These are phyloP conservation scores for Colletotrichum neosansevieriae DNA, from an alignment of 2,329 filamentous ascomycete genomes.

Conservation along the genomic window DNA sequence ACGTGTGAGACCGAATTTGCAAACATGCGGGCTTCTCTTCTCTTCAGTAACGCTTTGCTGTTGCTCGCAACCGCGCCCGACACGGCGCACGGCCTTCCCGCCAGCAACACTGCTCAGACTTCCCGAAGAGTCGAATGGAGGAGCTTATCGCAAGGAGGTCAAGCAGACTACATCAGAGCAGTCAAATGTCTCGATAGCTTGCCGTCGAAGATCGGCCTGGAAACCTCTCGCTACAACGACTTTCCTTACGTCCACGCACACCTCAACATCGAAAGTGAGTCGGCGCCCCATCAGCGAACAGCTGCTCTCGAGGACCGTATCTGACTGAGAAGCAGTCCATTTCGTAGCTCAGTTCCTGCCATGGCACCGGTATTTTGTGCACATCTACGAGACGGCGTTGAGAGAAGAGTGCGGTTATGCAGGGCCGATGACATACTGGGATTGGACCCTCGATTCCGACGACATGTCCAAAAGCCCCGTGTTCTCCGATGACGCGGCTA, in stretches of 20 bases:
- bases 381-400: constrained; percentile 48
- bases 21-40: not conserved
- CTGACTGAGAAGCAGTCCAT: constrained; percentile 44
- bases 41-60: not conserved
- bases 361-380: constrained; percentile 52
- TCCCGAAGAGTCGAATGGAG: constrained; percentile 26
- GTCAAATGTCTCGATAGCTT: constrained; percentile 46
- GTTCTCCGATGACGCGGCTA: constrained; percentile 31
- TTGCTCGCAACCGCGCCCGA: not conserved
- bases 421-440: constrained; percentile 47
- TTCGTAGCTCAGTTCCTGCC: constrained; percentile 48
- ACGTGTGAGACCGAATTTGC: not conserved
- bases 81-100: not conserved
- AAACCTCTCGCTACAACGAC: constrained; percentile 48
- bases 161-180: constrained; percentile 37
- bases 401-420: constrained; percentile 45
- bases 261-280: constrained; percentile 34
- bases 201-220: constrained; percentile 44
- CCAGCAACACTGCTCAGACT: not conserved
- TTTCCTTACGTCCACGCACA: constrained; percentile 47
- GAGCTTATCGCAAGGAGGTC: not conserved
- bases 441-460: constrained; percentile 50
- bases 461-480: constrained; percentile 44
- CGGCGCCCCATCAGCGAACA: not conserved
- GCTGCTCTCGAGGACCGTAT: not conserved